These are phyloP conservation scores for Fusarium nurragi DNA, from an alignment of 2,329 filamentous ascomycete genomes.

Conservation along the genomic window DNA sequence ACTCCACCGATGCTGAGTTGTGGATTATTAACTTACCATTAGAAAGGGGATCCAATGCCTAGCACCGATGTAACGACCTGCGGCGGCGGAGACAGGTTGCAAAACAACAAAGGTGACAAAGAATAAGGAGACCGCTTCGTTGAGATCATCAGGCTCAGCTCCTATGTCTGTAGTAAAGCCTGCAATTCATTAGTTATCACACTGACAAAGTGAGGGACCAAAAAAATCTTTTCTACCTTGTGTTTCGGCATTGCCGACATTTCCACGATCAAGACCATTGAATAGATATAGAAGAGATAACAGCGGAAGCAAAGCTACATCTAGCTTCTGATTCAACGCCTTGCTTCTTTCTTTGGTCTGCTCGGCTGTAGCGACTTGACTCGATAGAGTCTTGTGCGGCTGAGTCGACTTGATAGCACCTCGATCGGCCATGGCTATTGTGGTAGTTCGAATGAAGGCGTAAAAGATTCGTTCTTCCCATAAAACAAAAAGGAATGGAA, in stretches of 20 bases:
- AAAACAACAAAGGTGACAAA: constrained; percentile 44
- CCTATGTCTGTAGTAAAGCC: constrained; percentile 44
- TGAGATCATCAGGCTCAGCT: constrained; percentile 41
- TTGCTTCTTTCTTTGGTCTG: constrained; percentile 18
- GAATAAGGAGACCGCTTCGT: constrained; percentile 43
- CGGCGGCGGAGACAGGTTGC: constrained; percentile 41
- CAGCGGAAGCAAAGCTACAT: constrained; percentile 50
- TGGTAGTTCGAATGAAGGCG: not conserved
- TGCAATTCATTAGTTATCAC: constrained; percentile 1
- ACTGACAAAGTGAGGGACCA: not conserved
- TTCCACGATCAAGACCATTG: constrained; percentile 54
- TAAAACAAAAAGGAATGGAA: not conserved
- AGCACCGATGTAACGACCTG: constrained; percentile 42
- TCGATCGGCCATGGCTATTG: constrained; percentile 15
- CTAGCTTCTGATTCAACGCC: constrained; percentile 49
- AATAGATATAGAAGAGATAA: constrained; percentile 54
- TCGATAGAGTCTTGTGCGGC: constrained; percentile 14
- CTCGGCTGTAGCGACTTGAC: constrained; percentile 4
- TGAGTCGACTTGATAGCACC: not conserved
- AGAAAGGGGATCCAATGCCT: constrained; percentile 43
- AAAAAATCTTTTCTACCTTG: constrained; percentile 40
- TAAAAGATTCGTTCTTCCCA: not conserved
- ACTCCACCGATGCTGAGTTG: not conserved
- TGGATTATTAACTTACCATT: constrained; percentile 33
- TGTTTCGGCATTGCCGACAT: constrained; percentile 54